Evolutionary conservation across 1,284 basidiomycete genomes (phyloP).

Genomic region (Tilletia caries): DNA sequence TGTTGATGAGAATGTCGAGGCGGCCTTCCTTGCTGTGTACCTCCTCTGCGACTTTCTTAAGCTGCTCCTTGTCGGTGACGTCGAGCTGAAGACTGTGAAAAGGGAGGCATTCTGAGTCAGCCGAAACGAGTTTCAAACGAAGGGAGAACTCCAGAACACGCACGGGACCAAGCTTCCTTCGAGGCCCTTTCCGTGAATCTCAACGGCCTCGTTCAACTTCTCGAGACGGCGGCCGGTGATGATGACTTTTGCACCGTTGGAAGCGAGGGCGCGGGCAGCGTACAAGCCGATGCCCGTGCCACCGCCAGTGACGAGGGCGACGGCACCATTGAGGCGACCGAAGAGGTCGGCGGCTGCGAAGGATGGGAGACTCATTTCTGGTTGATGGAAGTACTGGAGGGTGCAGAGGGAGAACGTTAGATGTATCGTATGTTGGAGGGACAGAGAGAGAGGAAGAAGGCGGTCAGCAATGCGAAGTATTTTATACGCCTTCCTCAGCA

Average conservation of each 20-base stretch:
- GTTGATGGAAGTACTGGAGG: background rate
- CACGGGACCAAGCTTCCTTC: constrained; percentile 23
- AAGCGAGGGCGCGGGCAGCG: constrained; percentile 36
- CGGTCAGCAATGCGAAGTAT: no score
- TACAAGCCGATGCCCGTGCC: constrained; percentile 46
- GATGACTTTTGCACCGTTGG: constrained; percentile 46
- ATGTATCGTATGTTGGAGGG: no score
- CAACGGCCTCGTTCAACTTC: constrained; percentile 29
- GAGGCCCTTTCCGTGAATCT: constrained; percentile 13
- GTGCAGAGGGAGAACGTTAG: background rate
- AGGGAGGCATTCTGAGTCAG: background rate
- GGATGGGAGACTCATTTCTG: background rate
- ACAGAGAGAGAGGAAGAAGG: no score
- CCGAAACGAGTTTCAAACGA: no score
- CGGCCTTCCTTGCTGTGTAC: constrained; percentile 20
- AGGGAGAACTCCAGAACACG: background rate
- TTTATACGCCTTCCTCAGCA: no score
- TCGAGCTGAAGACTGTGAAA: constrained; percentile 21
- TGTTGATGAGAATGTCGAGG: constrained; percentile 45
- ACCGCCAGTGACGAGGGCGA: constrained; percentile 44
- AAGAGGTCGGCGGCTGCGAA: constrained; percentile 11
- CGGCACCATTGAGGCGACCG: constrained; percentile 26
- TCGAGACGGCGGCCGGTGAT: constrained; percentile 36
- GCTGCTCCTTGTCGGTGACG: constrained; percentile 8
- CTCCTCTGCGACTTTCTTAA: constrained; percentile 20